Base-by-base conservation (phyloP, 1,284 basidiomycete genomes). In the Leccinum fallax region DNA sequence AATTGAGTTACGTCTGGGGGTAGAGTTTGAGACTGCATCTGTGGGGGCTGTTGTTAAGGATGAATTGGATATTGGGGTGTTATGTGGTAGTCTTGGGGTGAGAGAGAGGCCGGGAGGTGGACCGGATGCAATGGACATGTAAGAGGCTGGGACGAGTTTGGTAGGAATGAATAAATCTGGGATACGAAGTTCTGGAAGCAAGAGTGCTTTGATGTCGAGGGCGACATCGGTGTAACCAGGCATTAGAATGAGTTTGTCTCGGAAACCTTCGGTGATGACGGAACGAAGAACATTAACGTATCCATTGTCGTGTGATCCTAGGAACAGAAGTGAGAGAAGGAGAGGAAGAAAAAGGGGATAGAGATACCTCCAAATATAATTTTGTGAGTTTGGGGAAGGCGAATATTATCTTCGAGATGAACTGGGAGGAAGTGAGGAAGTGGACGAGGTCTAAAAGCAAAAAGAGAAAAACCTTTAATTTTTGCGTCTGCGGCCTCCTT, bases 401-500 rank as follows among this genome's bases (percentile, higher is more conserved):
- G 82, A 65, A 86, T 80, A 68, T 85, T 85, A 69, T 86, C 83
- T 73, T 86, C 82, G 56, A 89, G 76, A 70, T 84, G 80, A 58
- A 79, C 86, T 87, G 69, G 13, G 55, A 53, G 13, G 19, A 30
- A n/a, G 61, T 71, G 57, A 74, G 57, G 55, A 30, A 53, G 53
- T 9, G 48, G 21, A 49, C 21, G 32, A 24, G 1, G 21, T 30
- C 26, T 16, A 32, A 28, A 28, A 55, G 36, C 0, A 9, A 55
- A 61, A 40, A 36, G 40, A 61, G 43, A 21, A 71, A 32, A 64
- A 88, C 89, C 86, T 79, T 85, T 86, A 69, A 93, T 84, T 76
- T 92, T 92, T 51, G 85, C 80, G 71, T 90, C 88, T 30, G 85
- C 84, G 3, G 84, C 87, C 74, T 92, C 89, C 76, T 92, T 91